Percentiles rank a stretch among this genome's conserved stretches.
Evolutionary conservation across 2,329 filamentous ascomycete genomes (phyloP).

Genomic region (Penicillium sp.): DNA sequence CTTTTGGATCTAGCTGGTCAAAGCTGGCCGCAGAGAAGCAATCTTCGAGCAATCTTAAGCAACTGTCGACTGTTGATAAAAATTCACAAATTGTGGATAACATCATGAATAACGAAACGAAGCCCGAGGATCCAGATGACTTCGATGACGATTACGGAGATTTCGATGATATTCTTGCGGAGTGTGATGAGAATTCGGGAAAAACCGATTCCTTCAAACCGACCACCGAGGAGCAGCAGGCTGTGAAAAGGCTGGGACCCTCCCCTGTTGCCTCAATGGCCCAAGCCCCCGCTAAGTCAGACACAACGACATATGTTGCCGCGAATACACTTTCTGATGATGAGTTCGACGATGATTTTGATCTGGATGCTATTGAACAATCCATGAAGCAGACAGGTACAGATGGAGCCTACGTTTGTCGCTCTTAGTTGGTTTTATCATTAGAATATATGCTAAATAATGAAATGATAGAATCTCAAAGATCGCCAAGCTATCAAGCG

Average conservation of each 20-base stretch:
- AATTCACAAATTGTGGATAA: conserved; percentile 7
- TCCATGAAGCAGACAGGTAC: conserved; percentile 61
- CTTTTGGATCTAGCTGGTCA: conserved; percentile 18
- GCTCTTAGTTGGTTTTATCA: conserved; percentile 36
- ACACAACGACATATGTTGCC: conserved; percentile 11
- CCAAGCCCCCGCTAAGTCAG: conserved; percentile 1
- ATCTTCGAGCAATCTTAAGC: conserved; percentile 2
- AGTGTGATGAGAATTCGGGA: conserved; percentile 49
- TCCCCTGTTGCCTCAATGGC: not conserved
- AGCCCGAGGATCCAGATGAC: conserved; percentile 51
- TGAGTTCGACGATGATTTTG: conserved; percentile 71
- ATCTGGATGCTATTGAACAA: conserved; percentile 63
- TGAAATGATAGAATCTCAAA: conserved; percentile 62
- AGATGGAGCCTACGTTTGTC: conserved; percentile 66
- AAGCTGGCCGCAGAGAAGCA: conserved; percentile 12
- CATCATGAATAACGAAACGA: conserved; percentile 16
- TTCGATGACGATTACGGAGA: conserved; percentile 69
- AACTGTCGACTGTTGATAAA: not conserved
- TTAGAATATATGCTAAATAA: conserved; percentile 59
- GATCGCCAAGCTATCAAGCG: conserved; percentile 74
- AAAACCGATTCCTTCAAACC: conserved; percentile 11
- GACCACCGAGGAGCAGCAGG: conserved; percentile 14
- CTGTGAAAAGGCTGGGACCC: conserved; percentile 14
- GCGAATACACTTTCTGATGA: conserved; percentile 57
- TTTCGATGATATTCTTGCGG: conserved; percentile 58